Base-by-base conservation (phyloP, 2,329 filamentous ascomycete species). In the Cryphonectria carpinicola region DNA sequence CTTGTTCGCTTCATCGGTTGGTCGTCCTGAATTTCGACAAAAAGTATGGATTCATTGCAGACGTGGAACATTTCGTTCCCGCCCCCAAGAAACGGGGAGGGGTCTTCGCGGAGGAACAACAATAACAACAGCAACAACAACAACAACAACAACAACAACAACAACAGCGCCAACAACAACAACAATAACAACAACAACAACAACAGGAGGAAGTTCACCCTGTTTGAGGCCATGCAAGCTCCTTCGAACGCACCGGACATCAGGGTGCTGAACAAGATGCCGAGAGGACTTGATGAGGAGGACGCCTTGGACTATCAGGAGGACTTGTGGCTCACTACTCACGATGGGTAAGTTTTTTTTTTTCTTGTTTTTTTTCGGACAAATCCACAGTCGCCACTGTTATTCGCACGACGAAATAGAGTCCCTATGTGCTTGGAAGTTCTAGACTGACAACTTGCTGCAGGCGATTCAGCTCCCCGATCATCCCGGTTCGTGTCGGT, bases 321-420 rank as follows among this genome's bases (percentile, higher is more conserved):
- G 68, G 84, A 86, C 74, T 78, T 86, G 35, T 86, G 84, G 84
- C 75, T 86, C 62, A 83, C 82, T 67, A 85, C 82, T n/a, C 80
- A 80, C 28, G 84, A 86, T 74, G 84, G 83, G 82, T 84, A 76
- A 79, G 81, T 8, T 46, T 8, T 46, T 8, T 28, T 1, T 28
- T 8, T 46, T 8, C 39, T 8, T 28, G 28, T 28, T 8, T 46
- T 8, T 46, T 8, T 22, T 77, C n/a, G n/a, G n/a, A n/a, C n/a
- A 28, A 28, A 28, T 28, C 28, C 28, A 28, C 28, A 63, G n/a
- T 58, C 54, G 17, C n/a, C 14, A 52, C 64, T 52, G 65, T 61
- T 61, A 37, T 58, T 65, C 70, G 63, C 17, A 58, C 25, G 39
- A 64, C 56, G 56, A 60, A 62, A 67, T 32, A 3, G 13, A 2